Evolutionary conservation across 208 protist genomes (phyloP).

Genomic region (Borovskyia barvae): DNA sequence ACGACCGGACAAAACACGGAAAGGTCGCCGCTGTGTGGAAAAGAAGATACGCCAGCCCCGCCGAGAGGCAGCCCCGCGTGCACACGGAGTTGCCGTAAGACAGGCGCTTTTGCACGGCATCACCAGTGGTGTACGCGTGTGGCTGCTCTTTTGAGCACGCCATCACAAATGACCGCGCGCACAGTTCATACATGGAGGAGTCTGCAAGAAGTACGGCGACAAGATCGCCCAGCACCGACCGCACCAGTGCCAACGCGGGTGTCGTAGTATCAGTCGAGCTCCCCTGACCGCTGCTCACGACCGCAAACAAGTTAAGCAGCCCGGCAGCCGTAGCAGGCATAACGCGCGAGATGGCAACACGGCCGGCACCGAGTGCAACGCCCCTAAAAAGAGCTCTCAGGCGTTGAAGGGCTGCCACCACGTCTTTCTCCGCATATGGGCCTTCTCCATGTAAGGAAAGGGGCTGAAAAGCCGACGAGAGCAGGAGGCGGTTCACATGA

Average conservation of each 20-base stretch:
- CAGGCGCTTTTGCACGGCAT: conserved; percentile 1
- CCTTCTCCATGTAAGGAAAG: conserved; percentile 46
- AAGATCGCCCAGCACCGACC: neutral
- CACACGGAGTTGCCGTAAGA: neutral
- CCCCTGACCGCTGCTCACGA: neutral
- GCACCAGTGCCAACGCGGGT: neutral
- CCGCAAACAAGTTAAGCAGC: conserved; percentile 40
- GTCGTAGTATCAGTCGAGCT: neutral
- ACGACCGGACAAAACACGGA: conserved; percentile 10
- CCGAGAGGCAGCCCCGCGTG: neutral
- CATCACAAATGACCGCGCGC: conserved; percentile 12
- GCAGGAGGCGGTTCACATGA: conserved; percentile 59
- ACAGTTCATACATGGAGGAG: conserved; percentile 13
- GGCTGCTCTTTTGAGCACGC: neutral
- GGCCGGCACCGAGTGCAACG: conserved; percentile 37
- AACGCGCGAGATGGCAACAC: conserved; percentile 29
- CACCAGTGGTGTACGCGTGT: conserved; percentile 2
- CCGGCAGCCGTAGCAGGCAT: conserved; percentile 48
- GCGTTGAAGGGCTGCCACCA: conserved; percentile 35
- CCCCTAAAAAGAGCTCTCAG: conserved; percentile 44
- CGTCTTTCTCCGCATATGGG: conserved; percentile 1
- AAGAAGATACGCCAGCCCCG: conserved; percentile 14
- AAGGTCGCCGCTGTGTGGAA: neutral
- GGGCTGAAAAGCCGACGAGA: conserved; percentile 66
- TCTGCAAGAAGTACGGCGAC: conserved; percentile 10